Percentiles rank a stretch among this genome's conserved stretches.
phyloP scores from a whole-genome alignment of 257 asterid genomes.

The Leptodermis oblonga region DNA sequence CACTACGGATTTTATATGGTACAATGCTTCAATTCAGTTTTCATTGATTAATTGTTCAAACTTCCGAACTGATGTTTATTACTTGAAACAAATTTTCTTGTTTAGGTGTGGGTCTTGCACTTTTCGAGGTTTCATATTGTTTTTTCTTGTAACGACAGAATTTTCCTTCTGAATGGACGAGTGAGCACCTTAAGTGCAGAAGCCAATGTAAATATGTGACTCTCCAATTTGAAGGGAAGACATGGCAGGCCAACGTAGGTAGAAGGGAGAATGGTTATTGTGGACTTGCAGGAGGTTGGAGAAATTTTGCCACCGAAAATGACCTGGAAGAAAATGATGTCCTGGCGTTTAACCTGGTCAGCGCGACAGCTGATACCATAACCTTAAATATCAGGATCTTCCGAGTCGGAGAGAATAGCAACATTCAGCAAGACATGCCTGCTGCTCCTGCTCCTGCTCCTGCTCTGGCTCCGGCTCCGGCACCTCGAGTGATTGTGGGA shows the following conservation, averaged over 20 bases:
- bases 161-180: constrained; percentile 37
- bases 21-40: neutral
- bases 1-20: constrained; percentile 36
- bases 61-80: no score
- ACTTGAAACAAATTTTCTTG: neutral
- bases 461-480: no score
- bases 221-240: constrained; percentile 18
- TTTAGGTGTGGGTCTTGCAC: neutral
- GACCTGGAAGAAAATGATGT: constrained; percentile 31
- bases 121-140: neutral
- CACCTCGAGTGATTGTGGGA: neutral
- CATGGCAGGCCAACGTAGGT: constrained; percentile 20
- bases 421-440: neutral
- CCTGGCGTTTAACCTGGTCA: constrained; percentile 21
- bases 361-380: neutral
- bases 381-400: constrained; percentile 17
- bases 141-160: constrained; percentile 22
- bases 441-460: no score
- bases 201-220: constrained; percentile 5
- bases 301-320: constrained; percentile 25
- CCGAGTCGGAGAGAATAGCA: constrained; percentile 20
- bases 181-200: constrained; percentile 19
- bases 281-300: constrained; percentile 38
- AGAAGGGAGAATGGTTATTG: constrained; percentile 15
- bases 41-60: no score